Base-by-base conservation (phyloP, 495 filamentous ascomycete species). In the Diplogelasinospora grovesii region DNA sequence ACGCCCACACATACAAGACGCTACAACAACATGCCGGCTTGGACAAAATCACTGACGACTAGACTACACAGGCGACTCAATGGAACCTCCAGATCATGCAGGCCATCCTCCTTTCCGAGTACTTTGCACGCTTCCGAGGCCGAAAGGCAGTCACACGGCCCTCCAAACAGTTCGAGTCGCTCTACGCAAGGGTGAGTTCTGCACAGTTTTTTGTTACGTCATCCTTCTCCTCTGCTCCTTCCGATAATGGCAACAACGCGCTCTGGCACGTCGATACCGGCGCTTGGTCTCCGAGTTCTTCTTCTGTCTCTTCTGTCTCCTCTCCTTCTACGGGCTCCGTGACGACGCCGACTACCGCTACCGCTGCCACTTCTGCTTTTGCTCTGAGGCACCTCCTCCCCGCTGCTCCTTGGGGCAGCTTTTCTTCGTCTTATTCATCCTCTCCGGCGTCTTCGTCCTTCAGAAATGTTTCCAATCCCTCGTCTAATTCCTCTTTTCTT, bases 21-120 rank as follows among this genome's bases (percentile, higher is more conserved):
- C 34, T 41, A 27, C 15, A 41, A 19, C n/a, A 22, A 23, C 10
- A 44, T 14, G 34, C 49, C 44, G 30, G 45, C 43, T 9, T 41
- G 6, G 25, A 35, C 13, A 5, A 11, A 24, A 18, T 11, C 1
- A 8, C 0, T 14, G 14, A 33, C 19, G 21, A 22, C 25, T 19
- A 42, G 38, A n/a, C n/a, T n/a, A n/a, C n/a, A 37, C 37, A 70
- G 64, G 48, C 55, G 23, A 49, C 59, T 10, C 58, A 63, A 37
- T 73, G 69, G 68, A 64, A 50, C 54, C 54, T 73, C 22, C 57
- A 66, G 36, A 59, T 64, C 45, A 74, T 74, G 71, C 72, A 75
- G 57, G 59, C 70, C 25, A 73, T 76, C 45, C 59, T 77, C 27
- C 59, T 77, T 14, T 74, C 68, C 52, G 74, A 77, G 48, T 60